Conservation (phyloP, 495 filamentous ascomycete genomes). For the Ramalina peruviana region DNA sequence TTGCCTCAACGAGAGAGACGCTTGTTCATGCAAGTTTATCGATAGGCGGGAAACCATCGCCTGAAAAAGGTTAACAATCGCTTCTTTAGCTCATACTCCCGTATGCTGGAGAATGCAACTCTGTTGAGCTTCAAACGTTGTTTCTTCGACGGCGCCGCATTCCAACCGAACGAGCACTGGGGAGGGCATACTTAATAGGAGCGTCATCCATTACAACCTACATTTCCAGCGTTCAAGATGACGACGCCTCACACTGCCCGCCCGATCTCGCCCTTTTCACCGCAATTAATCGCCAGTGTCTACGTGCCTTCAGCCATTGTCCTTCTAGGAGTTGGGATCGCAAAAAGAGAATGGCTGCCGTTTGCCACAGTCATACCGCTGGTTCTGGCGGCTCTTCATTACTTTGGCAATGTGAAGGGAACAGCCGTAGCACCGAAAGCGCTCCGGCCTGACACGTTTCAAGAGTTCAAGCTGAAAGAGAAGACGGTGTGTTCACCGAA, state of each 20-base stretch:
- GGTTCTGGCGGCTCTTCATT: slow-evolving; percentile 23
- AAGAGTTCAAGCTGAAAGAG: slow-evolving; percentile 77
- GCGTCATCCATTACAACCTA: background rate
- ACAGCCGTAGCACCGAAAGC: slow-evolving; percentile 53
- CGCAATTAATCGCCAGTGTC: slow-evolving; percentile 53
- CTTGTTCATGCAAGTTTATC: background rate
- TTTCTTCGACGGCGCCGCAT: background rate
- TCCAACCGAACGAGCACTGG: background rate
- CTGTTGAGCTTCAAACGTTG: background rate
- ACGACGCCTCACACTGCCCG: slow-evolving; percentile 18
- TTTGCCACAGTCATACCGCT: slow-evolving; percentile 54
- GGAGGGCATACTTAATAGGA: background rate
- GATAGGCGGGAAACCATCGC: slow-evolving; percentile 2
- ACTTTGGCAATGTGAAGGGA: background rate
- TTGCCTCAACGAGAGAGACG: no score
- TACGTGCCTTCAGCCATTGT: slow-evolving; percentile 79
- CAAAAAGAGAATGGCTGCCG: slow-evolving; percentile 64
- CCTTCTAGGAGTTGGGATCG: slow-evolving; percentile 56
- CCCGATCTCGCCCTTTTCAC: slow-evolving; percentile 26
- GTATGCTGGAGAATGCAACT: background rate
- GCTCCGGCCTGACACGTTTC: slow-evolving; percentile 75
- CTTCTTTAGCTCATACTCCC: background rate
- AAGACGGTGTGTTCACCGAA: slow-evolving; percentile 93
- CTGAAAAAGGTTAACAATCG: background rate
- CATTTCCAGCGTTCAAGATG: slow-evolving; percentile 10